Evolutionary conservation across 192 early-diverging fungal genomes (phyloP).

Genomic region (Entomortierella beljakovae): DNA sequence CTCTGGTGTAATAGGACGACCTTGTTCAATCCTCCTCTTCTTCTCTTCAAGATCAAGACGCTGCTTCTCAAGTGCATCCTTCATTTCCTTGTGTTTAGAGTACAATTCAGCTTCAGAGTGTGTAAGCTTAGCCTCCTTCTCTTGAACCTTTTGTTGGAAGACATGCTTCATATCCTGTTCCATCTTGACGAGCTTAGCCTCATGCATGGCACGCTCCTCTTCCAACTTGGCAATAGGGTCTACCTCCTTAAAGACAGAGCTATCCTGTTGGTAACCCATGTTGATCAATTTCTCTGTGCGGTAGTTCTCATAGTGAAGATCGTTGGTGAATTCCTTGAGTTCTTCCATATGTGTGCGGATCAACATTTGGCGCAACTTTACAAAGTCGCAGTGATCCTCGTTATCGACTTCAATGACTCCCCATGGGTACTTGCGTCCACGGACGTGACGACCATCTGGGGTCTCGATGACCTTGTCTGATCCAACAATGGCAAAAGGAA

Average conservation of each 20-base stretch:
- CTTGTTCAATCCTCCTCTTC: conserved; percentile 87
- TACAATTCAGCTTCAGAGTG: conserved; percentile 97
- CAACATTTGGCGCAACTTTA: conserved; percentile 93
- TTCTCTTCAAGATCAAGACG: conserved; percentile 93
- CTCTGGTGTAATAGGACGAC: conserved; percentile 78
- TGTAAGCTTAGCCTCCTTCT: conserved; percentile 98
- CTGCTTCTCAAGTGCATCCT: conserved; percentile 96
- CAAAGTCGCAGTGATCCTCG: conserved; percentile 96
- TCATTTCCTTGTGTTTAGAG: conserved; percentile 98
- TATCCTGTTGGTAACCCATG: conserved; percentile 86
- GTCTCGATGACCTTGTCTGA: conserved; percentile 88
- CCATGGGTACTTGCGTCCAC: conserved; percentile 93
- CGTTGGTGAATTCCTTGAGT: conserved; percentile 93
- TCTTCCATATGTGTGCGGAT: conserved; percentile 97
- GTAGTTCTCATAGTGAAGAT: conserved; percentile 95
- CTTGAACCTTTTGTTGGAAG: conserved; percentile 98
- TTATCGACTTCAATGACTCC: conserved; percentile 98
- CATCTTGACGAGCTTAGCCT: conserved; percentile 98
- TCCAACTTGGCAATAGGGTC: conserved; percentile 85
- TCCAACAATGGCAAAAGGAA: conserved; percentile 97
- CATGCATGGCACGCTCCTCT: conserved; percentile 91
- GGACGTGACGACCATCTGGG: conserved; percentile 84
- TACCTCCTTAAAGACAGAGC: conserved; percentile 82
- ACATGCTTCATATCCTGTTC: conserved; percentile 99
- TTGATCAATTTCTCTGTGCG: conserved; percentile 92